Percentiles rank a stretch among this genome's conserved stretches.
These are phyloP conservation scores for Flueggea neowawraea DNA, from an alignment of 441 rosid species.

Conservation along the genomic window DNA sequence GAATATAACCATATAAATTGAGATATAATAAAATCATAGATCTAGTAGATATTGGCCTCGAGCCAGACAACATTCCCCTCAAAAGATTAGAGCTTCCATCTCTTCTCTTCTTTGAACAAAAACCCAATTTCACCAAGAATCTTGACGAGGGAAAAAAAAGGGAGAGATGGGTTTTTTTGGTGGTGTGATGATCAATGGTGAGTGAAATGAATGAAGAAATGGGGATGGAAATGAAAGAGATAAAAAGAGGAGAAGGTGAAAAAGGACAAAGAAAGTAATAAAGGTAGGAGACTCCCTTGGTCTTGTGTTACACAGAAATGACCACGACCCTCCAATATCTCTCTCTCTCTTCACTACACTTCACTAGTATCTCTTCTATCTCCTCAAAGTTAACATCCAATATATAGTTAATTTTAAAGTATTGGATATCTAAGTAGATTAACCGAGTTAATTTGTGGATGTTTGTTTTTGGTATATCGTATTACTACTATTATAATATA, in stretches of 20 bases:
- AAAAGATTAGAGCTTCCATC: conserved; percentile 48
- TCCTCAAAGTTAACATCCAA: too few relatives aligned
- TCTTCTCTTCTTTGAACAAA: not conserved
- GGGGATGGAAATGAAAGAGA: conserved; percentile 16
- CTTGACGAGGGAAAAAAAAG: conserved; percentile 2
- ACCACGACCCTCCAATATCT: too few relatives aligned
- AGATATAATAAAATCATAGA: conserved; percentile 16
- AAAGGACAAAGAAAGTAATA: conserved; percentile 51
- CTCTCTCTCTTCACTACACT: not conserved
- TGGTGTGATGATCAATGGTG: not conserved
- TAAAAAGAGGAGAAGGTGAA: conserved; percentile 27
- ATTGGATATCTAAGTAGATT: too few relatives aligned
- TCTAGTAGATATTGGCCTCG: conserved; percentile 65
- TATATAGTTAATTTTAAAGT: too few relatives aligned
- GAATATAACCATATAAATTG: not conserved
- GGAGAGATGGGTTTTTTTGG: conserved; percentile 1
- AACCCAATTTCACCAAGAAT: not conserved
- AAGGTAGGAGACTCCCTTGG: conserved; percentile 35
- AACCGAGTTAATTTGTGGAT: too few relatives aligned
- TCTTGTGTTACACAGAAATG: conserved; percentile 15
- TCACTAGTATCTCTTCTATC: not conserved
- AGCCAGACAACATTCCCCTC: conserved; percentile 99
- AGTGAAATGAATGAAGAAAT: conserved; percentile 6
- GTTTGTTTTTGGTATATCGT: too few relatives aligned
- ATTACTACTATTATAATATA: too few relatives aligned